Evolutionary conservation across 1,139 yeast species (phyloP), one percentile per base, ranked within the genome.

Genomic region (Hansenula lynferdii): DNA sequence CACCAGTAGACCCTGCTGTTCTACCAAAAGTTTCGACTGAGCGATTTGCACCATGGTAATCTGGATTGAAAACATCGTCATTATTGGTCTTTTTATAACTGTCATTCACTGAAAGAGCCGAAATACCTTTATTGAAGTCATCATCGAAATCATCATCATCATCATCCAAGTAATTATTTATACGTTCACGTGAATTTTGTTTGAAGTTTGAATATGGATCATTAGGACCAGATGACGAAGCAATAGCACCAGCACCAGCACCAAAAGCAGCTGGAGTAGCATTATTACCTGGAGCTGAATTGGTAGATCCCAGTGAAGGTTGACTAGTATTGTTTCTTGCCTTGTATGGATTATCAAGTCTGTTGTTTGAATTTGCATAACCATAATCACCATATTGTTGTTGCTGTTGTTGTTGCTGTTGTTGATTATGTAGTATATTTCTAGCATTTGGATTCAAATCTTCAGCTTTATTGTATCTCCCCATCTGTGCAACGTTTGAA

Each of bases 61-160:
- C 53, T 26, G 57, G 57, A 17, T 48, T 50, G 41, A 53, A 53
- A 8, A 49, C 34, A 35, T 53, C 56, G 3, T 41, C 43, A 11
- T 31, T 18, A 12, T 29, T 15, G 8, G 22, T 11, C 11, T 31
- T 22, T 16, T 36, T 33, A 20, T 26, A n/a, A n/a, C n/a, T 22
- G 6, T 38, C 47, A 3, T 39, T 35, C 11, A 49, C 39, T 1
- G 51, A 38, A 17, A 53, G 25, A 2, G 51, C 51, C 23, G 53
- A 43, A 24, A 52, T 30, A 8, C 53, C 55, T 19, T 42, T 45
- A 23, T 48, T 43, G 42, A 53, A 50, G 31, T 51, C 56, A 31
- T 49, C 44, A 24, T 52, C 56, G 36, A 53, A 53, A 40, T 51
- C 49, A 33, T 52, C 57, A 37, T 51, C 57, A 36, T 51, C 30